These are phyloP conservation scores for Lasiodiplodia hormozganensis DNA, from an alignment of 2,329 filamentous ascomycete genomes.

Conservation along the genomic window DNA sequence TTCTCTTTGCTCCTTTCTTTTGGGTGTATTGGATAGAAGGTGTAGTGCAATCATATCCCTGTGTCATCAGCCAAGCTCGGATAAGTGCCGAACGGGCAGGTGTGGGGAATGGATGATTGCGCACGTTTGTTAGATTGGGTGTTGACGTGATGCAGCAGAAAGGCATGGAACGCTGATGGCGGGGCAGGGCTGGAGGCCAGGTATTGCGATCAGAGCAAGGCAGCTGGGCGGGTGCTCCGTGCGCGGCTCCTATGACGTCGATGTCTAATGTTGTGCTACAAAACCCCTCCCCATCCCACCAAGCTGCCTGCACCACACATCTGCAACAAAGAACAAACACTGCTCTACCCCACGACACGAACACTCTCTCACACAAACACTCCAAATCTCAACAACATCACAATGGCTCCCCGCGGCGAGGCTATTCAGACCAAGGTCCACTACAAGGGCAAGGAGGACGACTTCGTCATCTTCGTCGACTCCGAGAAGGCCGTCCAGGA, in stretches of 20 bases:
- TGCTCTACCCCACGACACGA: background rate
- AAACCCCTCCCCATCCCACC: slow-evolving; percentile 29
- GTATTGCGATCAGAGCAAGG: slow-evolving; percentile 26
- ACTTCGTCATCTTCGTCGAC: slow-evolving; percentile 73
- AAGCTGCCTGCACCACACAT: slow-evolving; percentile 22
- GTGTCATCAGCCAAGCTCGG: slow-evolving; percentile 13
- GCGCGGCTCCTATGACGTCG: slow-evolving; percentile 28
- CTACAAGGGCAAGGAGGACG: slow-evolving; percentile 77
- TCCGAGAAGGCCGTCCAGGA: slow-evolving; percentile 70
- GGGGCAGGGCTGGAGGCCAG: slow-evolving; percentile 28
- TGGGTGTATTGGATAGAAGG: slow-evolving; percentile 25
- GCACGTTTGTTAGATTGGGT: slow-evolving; percentile 1
- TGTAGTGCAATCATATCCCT: slow-evolving; percentile 20
- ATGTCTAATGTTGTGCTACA: slow-evolving; percentile 22
- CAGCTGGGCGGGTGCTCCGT: slow-evolving; percentile 18
- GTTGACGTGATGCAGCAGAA: slow-evolving; percentile 29
- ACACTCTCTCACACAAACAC: slow-evolving; percentile 2
- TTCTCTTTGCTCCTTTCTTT: slow-evolving; percentile 16
- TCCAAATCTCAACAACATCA: slow-evolving; percentile 31
- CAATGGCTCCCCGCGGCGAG: slow-evolving; percentile 54
- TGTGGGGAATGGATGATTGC: slow-evolving; percentile 13
- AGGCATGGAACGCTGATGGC: slow-evolving; percentile 26
- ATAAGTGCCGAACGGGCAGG: background rate
- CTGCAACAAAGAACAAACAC: slow-evolving; percentile 23
- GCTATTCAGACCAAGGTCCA: slow-evolving; percentile 77